Base-by-base conservation (phyloP, 345 rosid species). In the Ceriops decandra region DNA sequence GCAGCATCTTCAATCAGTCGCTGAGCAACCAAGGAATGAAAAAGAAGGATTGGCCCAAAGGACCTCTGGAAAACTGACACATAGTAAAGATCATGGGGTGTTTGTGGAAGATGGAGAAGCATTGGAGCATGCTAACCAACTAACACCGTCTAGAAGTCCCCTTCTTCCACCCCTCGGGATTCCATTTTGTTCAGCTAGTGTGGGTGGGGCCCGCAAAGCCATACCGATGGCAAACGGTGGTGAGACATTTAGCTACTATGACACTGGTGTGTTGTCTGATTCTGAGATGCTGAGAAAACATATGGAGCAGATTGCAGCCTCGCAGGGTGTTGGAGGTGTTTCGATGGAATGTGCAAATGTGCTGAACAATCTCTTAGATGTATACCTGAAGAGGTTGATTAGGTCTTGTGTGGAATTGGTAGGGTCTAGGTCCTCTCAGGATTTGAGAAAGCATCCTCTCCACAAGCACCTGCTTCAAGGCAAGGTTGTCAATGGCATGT, bases 301-400 rank as follows among this genome's bases (percentile, higher is more conserved):
- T 22, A 90, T 95, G 93, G 92, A 87, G 78, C 90, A 78, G 75
- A 84, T 87, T 57, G 96, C 84, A n/a, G 81, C 78, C 72, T 79
- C 77, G 16, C 97, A 95, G 72, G 98, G 91, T 49, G 79, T 95
- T 69, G 91, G 82, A 76, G 97, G 88, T 46, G 96, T 92, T 74
- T 90, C 99, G 5, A 7, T 74, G 66, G 98, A 88, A 75, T 90
- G 92, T 76, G 86, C 99, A 68, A 90, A 78, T 75, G 69, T 76
- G 52, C 78, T 95, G 78, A 90, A 90, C 65, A 82, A 70, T 59
- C 80, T 84, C 88, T 66, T 95, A 74, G 95, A 95, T 69, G 54
- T 86, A 49, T 86, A 95, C 86, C 72, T 95, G 79, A 95, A 92
- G 84, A 86, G 74, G 80, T 80, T 95, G 81, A 84, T 95, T 31